Evolutionary conservation across 257 asterid species (phyloP).

Genomic region (Anisodus tanguticus): DNA sequence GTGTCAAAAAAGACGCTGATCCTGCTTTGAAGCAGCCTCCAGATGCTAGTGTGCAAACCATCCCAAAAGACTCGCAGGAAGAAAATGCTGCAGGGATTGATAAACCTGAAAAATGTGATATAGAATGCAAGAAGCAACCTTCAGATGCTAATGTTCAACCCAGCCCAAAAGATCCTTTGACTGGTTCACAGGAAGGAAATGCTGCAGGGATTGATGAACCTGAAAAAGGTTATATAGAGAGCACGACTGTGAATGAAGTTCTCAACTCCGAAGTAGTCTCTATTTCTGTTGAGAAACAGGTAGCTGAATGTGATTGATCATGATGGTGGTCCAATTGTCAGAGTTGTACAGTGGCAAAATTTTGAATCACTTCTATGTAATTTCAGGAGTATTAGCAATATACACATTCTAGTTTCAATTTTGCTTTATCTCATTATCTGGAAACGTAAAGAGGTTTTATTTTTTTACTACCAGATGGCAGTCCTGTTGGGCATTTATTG

Average conservation of each 20-base stretch:
- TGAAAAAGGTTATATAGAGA: slow-evolving; percentile 37
- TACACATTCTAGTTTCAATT: slow-evolving; percentile 50
- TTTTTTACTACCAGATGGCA: slow-evolving; percentile 23
- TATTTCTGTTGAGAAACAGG: slow-evolving; percentile 42
- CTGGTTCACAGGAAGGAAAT: slow-evolving; percentile 23
- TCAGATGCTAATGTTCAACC: slow-evolving; percentile 35
- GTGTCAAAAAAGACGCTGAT: slow-evolving; percentile 24
- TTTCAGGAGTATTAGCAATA: slow-evolving; percentile 52
- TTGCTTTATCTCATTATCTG: slow-evolving; percentile 42
- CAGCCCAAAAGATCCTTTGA: slow-evolving; percentile 30
- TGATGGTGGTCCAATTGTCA: slow-evolving; percentile 44
- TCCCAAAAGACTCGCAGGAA: slow-evolving; percentile 29
- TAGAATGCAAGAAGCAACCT: slow-evolving; percentile 37
- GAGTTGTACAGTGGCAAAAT: slow-evolving; percentile 76
- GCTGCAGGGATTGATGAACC: slow-evolving; percentile 44
- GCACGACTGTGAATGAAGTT: slow-evolving; percentile 44
- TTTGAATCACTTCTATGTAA: slow-evolving; percentile 41
- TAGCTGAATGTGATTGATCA: slow-evolving; percentile 41
- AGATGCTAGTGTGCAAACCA: slow-evolving; percentile 34
- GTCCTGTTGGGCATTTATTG: not conserved
- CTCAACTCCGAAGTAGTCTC: slow-evolving; percentile 48
- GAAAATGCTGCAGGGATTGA: slow-evolving; percentile 43
- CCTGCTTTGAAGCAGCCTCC: slow-evolving; percentile 31
- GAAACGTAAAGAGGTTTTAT: slow-evolving; percentile 49
- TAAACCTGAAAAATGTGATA: slow-evolving; percentile 36